Percentiles rank a stretch among this genome's conserved stretches.
Evolutionary conservation across 164 flowering plant species (phyloP).

Genomic region (Vitis cinerea): DNA sequence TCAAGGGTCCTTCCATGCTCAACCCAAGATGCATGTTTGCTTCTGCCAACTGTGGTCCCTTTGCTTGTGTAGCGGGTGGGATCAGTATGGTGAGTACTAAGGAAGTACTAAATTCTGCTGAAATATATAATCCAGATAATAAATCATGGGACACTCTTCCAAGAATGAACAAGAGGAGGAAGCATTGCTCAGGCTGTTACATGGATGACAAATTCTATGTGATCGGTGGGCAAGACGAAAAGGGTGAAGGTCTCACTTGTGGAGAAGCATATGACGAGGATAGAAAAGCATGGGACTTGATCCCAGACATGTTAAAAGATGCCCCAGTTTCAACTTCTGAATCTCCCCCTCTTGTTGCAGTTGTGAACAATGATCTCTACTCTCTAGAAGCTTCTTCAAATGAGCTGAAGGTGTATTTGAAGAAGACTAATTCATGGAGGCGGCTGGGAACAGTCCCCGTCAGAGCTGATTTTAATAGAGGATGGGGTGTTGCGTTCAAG

Average conservation of each 20-base stretch:
- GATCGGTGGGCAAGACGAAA: conserved; percentile 63
- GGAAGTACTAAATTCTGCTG: conserved; percentile 53
- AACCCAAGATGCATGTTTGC: conserved; percentile 76
- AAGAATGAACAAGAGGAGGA: conserved; percentile 47
- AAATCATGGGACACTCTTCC: conserved; percentile 64
- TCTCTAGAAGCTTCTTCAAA: conserved; percentile 64
- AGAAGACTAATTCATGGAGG: conserved; percentile 66
- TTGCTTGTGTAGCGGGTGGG: conserved; percentile 82
- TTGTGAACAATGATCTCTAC: conserved; percentile 73
- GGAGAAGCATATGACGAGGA: conserved; percentile 59
- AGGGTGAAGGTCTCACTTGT: conserved; percentile 45
- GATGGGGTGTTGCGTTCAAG: conserved; percentile 96
- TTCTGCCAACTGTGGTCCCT: conserved; percentile 59
- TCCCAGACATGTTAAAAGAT: conserved; percentile 61
- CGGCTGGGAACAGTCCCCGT: conserved; percentile 67
- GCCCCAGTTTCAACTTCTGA: conserved; percentile 32
- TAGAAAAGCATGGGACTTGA: conserved; percentile 52
- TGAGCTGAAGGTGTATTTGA: conserved; percentile 57
- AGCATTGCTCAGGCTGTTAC: conserved; percentile 66
- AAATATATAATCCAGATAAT: conserved; percentile 50
- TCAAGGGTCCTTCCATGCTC: conserved; percentile 63
- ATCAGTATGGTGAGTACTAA: conserved; percentile 19
- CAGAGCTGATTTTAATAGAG: conserved; percentile 56
- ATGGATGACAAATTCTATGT: conserved; percentile 78
- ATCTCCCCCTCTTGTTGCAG: conserved; percentile 86